Evolutionary conservation across 2,329 filamentous ascomycete genomes (phyloP).

Genomic region (Penicillium sp.): DNA sequence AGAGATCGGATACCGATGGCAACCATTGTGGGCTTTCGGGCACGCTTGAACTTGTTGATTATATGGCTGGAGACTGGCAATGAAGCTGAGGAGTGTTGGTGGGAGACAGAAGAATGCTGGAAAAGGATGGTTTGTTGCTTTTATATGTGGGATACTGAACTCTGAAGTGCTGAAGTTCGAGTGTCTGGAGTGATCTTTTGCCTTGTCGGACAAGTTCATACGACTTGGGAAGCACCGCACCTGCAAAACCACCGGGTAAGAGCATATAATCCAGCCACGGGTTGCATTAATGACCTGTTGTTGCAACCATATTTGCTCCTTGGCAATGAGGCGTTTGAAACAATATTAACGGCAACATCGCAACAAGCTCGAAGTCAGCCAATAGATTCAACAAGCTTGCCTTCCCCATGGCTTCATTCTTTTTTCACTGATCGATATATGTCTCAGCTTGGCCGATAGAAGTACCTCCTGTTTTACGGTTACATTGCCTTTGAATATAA

Average conservation of each 20-base stretch:
- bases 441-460: conserved; percentile 8
- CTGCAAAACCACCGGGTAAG: not conserved
- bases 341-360: not conserved
- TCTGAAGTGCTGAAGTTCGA: not conserved
- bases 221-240: not conserved
- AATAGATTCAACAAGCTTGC: not conserved
- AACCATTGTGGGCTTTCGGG: not conserved
- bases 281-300: conserved; percentile 8
- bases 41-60: not conserved
- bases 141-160: not conserved
- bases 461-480: conserved; percentile 11
- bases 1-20: not conserved
- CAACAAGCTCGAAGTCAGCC: not conserved
- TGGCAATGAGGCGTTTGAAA: not conserved
- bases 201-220: conserved; percentile 1
- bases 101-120: not conserved
- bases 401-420: not conserved
- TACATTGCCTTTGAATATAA: conserved; percentile 15
- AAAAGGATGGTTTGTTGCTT: not conserved
- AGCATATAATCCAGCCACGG: not conserved
- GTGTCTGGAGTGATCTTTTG: not conserved
- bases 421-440: conserved; percentile 3
- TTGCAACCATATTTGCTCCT: conserved; percentile 9
- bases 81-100: not conserved
- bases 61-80: not conserved